These are phyloP conservation scores for Capronia americana DNA, from an alignment of 2,329 filamentous ascomycete species.

Conservation along the genomic window DNA sequence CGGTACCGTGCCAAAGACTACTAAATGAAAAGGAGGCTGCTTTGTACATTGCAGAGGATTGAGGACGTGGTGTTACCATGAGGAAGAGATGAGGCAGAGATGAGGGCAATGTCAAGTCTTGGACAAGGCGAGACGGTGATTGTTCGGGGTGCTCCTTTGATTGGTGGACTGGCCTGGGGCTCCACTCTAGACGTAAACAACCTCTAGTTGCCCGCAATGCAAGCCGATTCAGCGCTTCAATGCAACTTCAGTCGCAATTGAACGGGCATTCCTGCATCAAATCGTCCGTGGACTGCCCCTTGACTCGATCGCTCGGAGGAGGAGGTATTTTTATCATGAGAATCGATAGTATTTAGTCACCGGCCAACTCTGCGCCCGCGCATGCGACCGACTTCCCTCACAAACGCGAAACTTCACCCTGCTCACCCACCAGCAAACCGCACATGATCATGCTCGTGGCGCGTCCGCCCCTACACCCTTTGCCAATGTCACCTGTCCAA, in stretches of 20 bases:
- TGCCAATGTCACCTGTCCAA: constrained; percentile 43
- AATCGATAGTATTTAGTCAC: constrained; percentile 10
- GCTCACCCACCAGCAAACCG: constrained; percentile 25
- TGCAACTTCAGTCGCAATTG: constrained; percentile 1
- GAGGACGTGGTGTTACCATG: neutral
- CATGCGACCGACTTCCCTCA: constrained; percentile 24
- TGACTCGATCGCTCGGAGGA: constrained; percentile 22
- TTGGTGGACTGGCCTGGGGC: constrained; percentile 2
- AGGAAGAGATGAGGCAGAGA: neutral
- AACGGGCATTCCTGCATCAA: neutral
- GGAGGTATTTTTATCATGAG: constrained; percentile 27
- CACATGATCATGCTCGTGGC: constrained; percentile 44
- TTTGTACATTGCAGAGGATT: neutral
- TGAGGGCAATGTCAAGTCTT: neutral
- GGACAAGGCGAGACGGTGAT: neutral
- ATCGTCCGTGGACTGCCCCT: neutral
- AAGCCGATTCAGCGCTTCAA: constrained; percentile 11
- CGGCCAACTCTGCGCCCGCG: constrained; percentile 9
- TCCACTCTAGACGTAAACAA: constrained; percentile 19
- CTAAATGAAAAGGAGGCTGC: neutral
- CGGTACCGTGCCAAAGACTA: neutral
- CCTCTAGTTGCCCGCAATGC: constrained; percentile 12
- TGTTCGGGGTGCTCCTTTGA: neutral
- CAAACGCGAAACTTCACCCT: constrained; percentile 27
- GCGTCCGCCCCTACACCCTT: constrained; percentile 43